Evolutionary conservation across 2,329 filamentous ascomycete species (phyloP).

Genomic region (Hypoxylon sp.): DNA sequence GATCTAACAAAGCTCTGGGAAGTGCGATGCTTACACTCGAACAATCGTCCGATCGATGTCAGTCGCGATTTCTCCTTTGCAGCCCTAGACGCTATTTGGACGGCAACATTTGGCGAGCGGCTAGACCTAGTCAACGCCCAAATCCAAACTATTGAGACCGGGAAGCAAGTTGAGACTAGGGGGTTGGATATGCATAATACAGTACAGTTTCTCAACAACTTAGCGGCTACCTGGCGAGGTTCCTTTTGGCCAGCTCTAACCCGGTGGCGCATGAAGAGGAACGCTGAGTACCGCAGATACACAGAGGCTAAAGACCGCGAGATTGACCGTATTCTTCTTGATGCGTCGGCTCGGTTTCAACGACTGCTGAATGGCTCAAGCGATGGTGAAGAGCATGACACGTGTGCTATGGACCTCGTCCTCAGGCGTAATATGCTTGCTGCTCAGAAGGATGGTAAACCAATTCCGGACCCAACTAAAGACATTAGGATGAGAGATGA

Average conservation of each 20-base stretch:
- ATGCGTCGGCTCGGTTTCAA: slow-evolving; percentile 45
- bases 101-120: slow-evolving; percentile 31
- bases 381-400: slow-evolving; percentile 50
- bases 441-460: slow-evolving; percentile 54
- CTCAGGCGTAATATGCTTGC: slow-evolving; percentile 54
- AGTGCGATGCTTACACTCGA: slow-evolving; percentile 16
- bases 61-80: slow-evolving; percentile 38
- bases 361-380: slow-evolving; percentile 38
- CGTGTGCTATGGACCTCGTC: slow-evolving; percentile 57
- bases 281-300: slow-evolving; percentile 40
- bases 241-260: slow-evolving; percentile 31
- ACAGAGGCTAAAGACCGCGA: slow-evolving; percentile 43
- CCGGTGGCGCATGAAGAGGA: slow-evolving; percentile 31
- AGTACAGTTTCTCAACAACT: slow-evolving; percentile 33
- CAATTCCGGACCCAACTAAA: slow-evolving; percentile 46
- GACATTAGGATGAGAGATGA: slow-evolving; percentile 52
- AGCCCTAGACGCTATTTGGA: slow-evolving; percentile 44
- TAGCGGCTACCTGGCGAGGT: slow-evolving; percentile 21
- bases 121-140: slow-evolving; percentile 33
- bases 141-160: slow-evolving; percentile 27
- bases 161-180: slow-evolving; percentile 13
- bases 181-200: slow-evolving; percentile 37
- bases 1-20: slow-evolving; percentile 39
- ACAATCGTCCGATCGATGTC: slow-evolving; percentile 19
- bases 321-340: slow-evolving; percentile 45